Base-by-base conservation (phyloP, 2,329 filamentous ascomycete genomes). In the Sclerotinia sclerotiorum region DNA sequence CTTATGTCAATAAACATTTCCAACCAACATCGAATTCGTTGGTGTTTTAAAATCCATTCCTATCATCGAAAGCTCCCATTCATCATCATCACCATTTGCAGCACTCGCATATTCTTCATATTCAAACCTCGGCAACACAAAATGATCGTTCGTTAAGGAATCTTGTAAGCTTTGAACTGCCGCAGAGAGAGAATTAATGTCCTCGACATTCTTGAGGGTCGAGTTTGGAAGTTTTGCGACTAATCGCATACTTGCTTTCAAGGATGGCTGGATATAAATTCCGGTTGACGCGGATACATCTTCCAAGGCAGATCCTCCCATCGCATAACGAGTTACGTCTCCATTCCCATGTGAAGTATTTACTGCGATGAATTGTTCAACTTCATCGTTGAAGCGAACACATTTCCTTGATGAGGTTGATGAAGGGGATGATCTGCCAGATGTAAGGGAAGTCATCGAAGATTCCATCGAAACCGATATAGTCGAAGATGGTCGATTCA, bases 401-500 rank as follows among this genome's bases (percentile, higher is more conserved):
- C 51, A 54, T 55, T 68, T 68, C 27, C 66, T 61, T 35, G 66
- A 64, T 11, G 49, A 48, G 52, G 21, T 64, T 27, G 42, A 56
- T 54, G 58, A 27, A 49, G 66, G 60, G 8, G 65, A 67, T 46
- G 56, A 67, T 62, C 65, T 29, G 39, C 65, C 65, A 8, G 65
- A 67, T 39, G 27, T n/a, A 24, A 65, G 62, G 27, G 66, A 64
- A 35, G 60, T 17, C 35, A 62, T 27, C 8, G 66, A 54, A 35
- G 39, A 54, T 46, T 46, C 27, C 46, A 39, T 54, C 21, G 48
- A 55, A 48, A 27, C 27, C 21, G 21, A 32, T 19, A 21, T 35
- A 2, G 92, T 89, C 1, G 94, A 97, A 10, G 97, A 79, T 0
- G 94, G 97, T 71, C 90, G 87, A 78, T 97, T 93, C 11, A 98